Evolutionary conservation across 2,329 filamentous ascomycete genomes (phyloP), one percentile per base, ranked within the genome.

Genomic region (Pseudogymnoascus sp.): DNA sequence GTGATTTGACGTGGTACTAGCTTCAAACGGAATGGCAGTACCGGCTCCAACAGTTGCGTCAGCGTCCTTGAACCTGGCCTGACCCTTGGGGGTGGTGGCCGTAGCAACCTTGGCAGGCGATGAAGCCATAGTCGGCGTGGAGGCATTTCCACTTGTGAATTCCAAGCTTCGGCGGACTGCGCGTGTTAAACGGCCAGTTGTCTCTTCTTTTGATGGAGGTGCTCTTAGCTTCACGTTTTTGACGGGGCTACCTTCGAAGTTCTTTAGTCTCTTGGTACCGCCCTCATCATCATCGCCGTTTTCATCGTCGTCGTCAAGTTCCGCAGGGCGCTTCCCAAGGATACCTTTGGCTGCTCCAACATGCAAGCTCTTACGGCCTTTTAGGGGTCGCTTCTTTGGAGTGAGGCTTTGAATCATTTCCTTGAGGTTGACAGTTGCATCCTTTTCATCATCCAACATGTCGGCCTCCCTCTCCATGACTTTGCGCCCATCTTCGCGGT

Each of bases 381-480:
- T 85, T 5, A 89, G 68, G 5, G 77, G 75, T 62, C 84, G 87
- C 73, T 91, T 90, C 75, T 89, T 90, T 0, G 90, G 90, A 23
- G 89, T 91, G 66, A 93, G 79, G 63, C 85, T 89, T 65, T 89
- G 82, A 65, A 93, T 93, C 84, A 91, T 88, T 67, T 91, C 88
- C 66, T 85, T 89, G 46, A 93, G 76, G 66, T 85, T 90, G 37
- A 86, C 75, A 0, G 88, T 89, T 2, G 78, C 79, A 66, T 90
- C 88, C 56, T 79, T 82, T 36, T 86, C 84, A 37, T 82, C 81
- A 28, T 78, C 75, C 16, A 72, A 75, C 61, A 78, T 75, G 68
- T 83, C 75, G 5, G 76, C 78, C 68, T 84, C 82, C 34, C 81
- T 78, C 69, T 85, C 80, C 18, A 84, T 75, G 50, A 84, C 81